phyloP scores from a whole-genome alignment of 2,329 filamentous ascomycete species.

The Cercospora zeae-maydis region DNA sequence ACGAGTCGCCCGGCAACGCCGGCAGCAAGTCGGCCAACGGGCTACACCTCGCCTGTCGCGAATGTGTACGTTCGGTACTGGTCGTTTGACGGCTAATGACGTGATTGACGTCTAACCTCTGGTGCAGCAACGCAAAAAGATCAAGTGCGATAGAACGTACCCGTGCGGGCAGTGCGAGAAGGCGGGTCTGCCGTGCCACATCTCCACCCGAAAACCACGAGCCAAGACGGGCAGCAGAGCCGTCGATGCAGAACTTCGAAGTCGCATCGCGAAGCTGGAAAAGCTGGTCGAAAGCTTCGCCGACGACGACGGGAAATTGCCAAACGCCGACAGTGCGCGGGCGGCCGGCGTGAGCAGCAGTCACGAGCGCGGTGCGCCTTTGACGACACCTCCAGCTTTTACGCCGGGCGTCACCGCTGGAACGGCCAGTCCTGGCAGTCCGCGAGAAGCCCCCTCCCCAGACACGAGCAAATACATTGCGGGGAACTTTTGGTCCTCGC shows the following conservation, averaged over 20 bases:
- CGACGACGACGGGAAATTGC: conserved; percentile 20
- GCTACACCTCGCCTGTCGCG: not conserved
- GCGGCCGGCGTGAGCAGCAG: not conserved
- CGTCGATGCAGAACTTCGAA: conserved; percentile 24
- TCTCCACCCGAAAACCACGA: conserved; percentile 23
- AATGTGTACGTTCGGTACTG: not conserved
- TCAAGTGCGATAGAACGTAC: conserved; percentile 24
- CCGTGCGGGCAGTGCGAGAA: conserved; percentile 23
- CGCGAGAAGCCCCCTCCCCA: conserved; percentile 14
- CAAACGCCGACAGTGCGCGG: not conserved
- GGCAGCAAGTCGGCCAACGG: not conserved
- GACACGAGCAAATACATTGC: conserved; percentile 32
- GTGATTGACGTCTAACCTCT: not conserved
- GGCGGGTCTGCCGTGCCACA: conserved; percentile 16
- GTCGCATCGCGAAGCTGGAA: conserved; percentile 26
- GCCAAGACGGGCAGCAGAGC: conserved; percentile 23
- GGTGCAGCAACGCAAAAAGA: conserved; percentile 13
- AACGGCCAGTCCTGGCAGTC: conserved; percentile 8
- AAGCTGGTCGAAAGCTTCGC: conserved; percentile 25
- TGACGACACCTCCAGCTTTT: not conserved
- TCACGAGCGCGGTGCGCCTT: not conserved
- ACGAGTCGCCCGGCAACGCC: not conserved
- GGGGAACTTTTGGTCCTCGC: conserved; percentile 33
- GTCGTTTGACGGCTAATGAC: not conserved
- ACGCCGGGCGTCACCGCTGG: not conserved